Percentiles rank a stretch among this genome's conserved stretches.
phyloP scores from a whole-genome alignment of 169 alveolate genomes.

The Plasmodium malariae region DNA sequence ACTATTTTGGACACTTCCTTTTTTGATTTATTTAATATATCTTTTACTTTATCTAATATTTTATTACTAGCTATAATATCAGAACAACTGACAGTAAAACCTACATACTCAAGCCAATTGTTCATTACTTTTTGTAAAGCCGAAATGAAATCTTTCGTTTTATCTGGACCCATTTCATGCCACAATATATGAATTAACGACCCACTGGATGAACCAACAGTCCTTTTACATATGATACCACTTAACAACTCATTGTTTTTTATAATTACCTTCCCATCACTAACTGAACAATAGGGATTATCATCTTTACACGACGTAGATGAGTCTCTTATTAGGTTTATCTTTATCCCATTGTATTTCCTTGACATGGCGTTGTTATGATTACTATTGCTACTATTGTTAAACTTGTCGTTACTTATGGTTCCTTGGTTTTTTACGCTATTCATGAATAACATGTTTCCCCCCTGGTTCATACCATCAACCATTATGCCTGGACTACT shows the following conservation, averaged over 20 bases:
- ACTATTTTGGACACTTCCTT: conserved; percentile 89
- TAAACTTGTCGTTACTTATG: neutral
- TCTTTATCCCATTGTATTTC: conserved; percentile 78
- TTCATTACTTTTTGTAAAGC: conserved; percentile 96
- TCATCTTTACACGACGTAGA: conserved; percentile 79
- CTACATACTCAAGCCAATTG: conserved; percentile 97
- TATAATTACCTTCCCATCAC: conserved; percentile 91
- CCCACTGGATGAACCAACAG: conserved; percentile 98
- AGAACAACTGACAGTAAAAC: conserved; percentile 99
- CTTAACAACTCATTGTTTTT: conserved; percentile 96
- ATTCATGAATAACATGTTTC: neutral
- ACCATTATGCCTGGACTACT: conserved; percentile 35
- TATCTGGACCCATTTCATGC: conserved; percentile 98
- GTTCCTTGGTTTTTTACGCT: neutral
- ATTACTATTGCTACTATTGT: conserved; percentile 34
- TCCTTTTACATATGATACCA: conserved; percentile 97
- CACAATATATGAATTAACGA: conserved; percentile 98
- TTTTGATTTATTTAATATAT: conserved; percentile 90
- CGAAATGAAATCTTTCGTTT: conserved; percentile 96
- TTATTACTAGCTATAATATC: conserved; percentile 97
- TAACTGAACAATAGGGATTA: conserved; percentile 83
- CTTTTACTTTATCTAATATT: conserved; percentile 92
- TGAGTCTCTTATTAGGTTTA: conserved; percentile 76
- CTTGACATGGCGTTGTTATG: conserved; percentile 82
- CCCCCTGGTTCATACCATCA: conserved; percentile 15